phyloP scores from a whole-genome alignment of 108 stramenopile species.

The Fragilaria radians region DNA sequence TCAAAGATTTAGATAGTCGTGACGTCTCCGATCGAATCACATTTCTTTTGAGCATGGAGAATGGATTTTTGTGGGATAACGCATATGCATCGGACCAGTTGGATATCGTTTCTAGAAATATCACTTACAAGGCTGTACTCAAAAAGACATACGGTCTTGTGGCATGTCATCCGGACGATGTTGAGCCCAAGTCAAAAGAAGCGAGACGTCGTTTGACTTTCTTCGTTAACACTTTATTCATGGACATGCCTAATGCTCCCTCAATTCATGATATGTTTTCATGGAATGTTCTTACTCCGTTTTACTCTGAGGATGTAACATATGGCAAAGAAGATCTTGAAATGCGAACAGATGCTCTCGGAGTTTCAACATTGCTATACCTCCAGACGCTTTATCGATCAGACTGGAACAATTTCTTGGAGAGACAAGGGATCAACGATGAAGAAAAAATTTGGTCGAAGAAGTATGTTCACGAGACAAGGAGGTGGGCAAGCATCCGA shows the following conservation, averaged over 20 bases:
- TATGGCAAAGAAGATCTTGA: slow-evolving; percentile 90
- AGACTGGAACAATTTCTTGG: slow-evolving; percentile 95
- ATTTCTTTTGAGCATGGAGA: slow-evolving; percentile 81
- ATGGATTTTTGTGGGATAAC: slow-evolving; percentile 96
- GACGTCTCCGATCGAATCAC: slow-evolving; percentile 83
- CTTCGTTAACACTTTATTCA: slow-evolving; percentile 97
- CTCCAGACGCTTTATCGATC: slow-evolving; percentile 92
- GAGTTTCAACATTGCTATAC: slow-evolving; percentile 93
- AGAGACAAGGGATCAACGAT: slow-evolving; percentile 76
- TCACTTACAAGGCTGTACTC: slow-evolving; percentile 63
- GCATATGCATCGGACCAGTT: slow-evolving; percentile 87
- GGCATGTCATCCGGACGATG: slow-evolving; percentile 88
- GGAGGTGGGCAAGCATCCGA: slow-evolving; percentile 95
- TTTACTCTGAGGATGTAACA: slow-evolving; percentile 95
- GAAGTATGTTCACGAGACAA: slow-evolving; percentile 77
- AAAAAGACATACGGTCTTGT: slow-evolving; percentile 90
- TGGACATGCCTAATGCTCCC: slow-evolving; percentile 97
- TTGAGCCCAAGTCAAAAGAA: slow-evolving; percentile 94
- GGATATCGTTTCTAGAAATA: slow-evolving; percentile 73
- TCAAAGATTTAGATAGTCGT: slow-evolving; percentile 39
- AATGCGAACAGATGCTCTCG: slow-evolving; percentile 82
- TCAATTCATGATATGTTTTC: slow-evolving; percentile 93
- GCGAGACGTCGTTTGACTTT: slow-evolving; percentile 91
- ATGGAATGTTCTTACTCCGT: slow-evolving; percentile 96
- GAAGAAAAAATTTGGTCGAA: slow-evolving; percentile 92